These are phyloP conservation scores for Umbilicus rupestris DNA, from an alignment of 164 flowering plant species.

Conservation along the genomic window DNA sequence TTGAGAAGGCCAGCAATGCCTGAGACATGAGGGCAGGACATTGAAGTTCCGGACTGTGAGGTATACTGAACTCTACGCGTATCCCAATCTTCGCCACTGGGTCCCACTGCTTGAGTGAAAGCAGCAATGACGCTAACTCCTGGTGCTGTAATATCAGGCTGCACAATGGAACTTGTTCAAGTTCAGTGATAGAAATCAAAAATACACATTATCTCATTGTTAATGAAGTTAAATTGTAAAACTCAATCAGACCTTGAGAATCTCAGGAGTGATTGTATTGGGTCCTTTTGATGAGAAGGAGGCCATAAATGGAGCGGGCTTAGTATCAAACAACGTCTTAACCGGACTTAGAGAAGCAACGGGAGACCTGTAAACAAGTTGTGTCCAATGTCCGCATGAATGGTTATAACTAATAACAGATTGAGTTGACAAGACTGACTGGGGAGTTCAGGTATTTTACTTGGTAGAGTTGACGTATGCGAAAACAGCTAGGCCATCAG, in stretches of 20 bases:
- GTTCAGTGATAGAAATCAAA: neutral
- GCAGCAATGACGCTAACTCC: conserved; percentile 65
- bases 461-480: conserved; percentile 28
- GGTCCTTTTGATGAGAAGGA: conserved; percentile 61
- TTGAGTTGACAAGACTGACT: neutral
- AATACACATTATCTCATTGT: neutral
- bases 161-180: neutral
- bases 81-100: conserved; percentile 20
- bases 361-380: conserved; percentile 21
- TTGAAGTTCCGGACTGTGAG: conserved; percentile 53
- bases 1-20: conserved; percentile 62
- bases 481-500: conserved; percentile 24
- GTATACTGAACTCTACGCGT: conserved; percentile 25
- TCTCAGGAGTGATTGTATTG: conserved; percentile 25
- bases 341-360: conserved; percentile 23
- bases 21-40: conserved; percentile 66
- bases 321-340: conserved; percentile 14
- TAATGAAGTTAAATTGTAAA: neutral
- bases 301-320: conserved; percentile 54
- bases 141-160: conserved; percentile 81
- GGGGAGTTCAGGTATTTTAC: conserved; percentile 14
- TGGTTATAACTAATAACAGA: neutral
- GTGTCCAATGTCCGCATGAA: neutral
- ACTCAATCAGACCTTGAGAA: conserved; percentile 43
- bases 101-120: conserved; percentile 22